phyloP scores from a whole-genome alignment of 2,329 filamentous ascomycete species.

The Didymella segeticola region DNA sequence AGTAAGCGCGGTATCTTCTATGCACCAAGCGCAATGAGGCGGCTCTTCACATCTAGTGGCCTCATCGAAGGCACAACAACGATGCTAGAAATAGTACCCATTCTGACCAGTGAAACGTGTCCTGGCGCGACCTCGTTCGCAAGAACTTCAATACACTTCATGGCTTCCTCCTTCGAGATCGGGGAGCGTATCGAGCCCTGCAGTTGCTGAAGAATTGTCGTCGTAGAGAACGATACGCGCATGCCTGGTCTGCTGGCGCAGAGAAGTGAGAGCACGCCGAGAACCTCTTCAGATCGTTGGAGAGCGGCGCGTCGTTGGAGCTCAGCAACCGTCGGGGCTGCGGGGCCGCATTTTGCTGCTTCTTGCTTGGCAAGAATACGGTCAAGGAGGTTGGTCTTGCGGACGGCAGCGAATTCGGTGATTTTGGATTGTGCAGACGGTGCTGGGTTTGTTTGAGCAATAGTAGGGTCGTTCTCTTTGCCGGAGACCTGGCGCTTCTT shows the following conservation, averaged over 20 bases:
- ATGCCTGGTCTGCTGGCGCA: constrained; percentile 44
- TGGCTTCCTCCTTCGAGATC: constrained; percentile 53
- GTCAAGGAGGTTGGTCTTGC: constrained; percentile 56
- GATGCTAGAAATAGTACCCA: constrained; percentile 52
- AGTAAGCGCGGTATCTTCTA: neutral
- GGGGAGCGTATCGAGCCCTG: constrained; percentile 56
- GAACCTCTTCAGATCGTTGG: constrained; percentile 55
- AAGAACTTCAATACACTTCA: constrained; percentile 53
- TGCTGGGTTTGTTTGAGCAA: constrained; percentile 14
- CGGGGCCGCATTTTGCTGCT: constrained; percentile 45
- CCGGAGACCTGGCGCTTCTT: constrained; percentile 40
- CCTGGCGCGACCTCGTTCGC: constrained; percentile 53
- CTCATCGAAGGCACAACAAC: constrained; percentile 50
- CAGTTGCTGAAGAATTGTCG: constrained; percentile 51
- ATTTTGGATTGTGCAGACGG: constrained; percentile 45
- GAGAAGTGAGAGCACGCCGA: constrained; percentile 53
- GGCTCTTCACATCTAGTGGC: constrained; percentile 41
- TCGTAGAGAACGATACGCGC: constrained; percentile 55
- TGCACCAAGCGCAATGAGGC: constrained; percentile 40
- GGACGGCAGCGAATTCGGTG: constrained; percentile 47
- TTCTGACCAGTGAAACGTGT: constrained; percentile 51
- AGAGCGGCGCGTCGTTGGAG: constrained; percentile 56
- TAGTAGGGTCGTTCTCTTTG: constrained; percentile 40
- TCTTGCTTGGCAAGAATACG: constrained; percentile 60
- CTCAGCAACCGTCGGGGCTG: constrained; percentile 51